Conservation (phyloP, 2,329 filamentous ascomycete species). For the Aspergillus quadrilineatus region DNA sequence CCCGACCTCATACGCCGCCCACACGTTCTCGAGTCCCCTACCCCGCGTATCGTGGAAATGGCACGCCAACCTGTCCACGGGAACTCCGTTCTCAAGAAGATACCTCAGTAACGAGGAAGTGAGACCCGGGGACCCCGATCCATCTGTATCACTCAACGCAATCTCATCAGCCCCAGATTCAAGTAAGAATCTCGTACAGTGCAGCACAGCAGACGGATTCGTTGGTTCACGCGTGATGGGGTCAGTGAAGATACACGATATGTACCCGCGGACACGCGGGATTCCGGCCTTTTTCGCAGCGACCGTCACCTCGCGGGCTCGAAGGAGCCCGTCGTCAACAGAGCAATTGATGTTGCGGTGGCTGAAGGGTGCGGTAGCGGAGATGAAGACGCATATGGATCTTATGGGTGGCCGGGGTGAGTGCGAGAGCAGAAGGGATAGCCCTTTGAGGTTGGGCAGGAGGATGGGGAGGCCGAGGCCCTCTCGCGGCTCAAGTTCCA, state of each 20-base stretch:
- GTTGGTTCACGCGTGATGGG: conserved; percentile 53
- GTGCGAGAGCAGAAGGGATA: conserved; percentile 15
- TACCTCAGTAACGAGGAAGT: conserved; percentile 33
- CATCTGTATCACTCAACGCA: conserved; percentile 84
- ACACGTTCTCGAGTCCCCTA: conserved; percentile 77
- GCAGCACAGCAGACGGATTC: conserved; percentile 51
- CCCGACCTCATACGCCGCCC: conserved; percentile 73
- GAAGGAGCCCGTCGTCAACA: conserved; percentile 37
- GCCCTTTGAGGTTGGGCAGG: conserved; percentile 42
- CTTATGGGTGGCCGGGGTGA: background rate
- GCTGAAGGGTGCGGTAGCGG: conserved; percentile 45
- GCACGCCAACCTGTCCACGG: conserved; percentile 69
- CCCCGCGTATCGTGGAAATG: conserved; percentile 91
- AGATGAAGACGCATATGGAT: conserved; percentile 37
- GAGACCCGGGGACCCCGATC: conserved; percentile 67
- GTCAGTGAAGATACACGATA: conserved; percentile 46
- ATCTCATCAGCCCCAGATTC: conserved; percentile 91
- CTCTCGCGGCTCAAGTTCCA: too few relatives aligned
- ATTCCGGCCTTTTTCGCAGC: background rate
- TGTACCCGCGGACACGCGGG: conserved; percentile 21
- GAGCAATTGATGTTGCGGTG: conserved; percentile 44
- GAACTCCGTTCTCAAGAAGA: conserved; percentile 53
- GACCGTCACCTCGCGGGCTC: conserved; percentile 22
- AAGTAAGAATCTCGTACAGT: conserved; percentile 59
- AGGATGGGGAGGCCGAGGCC: conserved; percentile 35